Conservation (phyloP, 148 eudicot species). For the Fagopyrum tataricum region DNA sequence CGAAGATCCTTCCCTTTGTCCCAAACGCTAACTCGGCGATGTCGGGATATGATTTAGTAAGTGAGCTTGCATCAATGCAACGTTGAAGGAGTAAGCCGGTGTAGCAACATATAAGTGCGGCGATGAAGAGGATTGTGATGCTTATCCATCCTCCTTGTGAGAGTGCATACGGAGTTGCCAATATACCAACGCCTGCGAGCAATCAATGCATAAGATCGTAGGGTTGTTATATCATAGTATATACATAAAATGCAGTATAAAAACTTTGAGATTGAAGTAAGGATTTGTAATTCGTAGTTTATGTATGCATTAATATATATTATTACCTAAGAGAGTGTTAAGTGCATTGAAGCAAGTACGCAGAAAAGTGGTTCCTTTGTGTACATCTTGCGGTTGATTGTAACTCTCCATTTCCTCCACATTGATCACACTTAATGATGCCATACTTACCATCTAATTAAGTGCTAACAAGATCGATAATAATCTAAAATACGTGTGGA, state of each 20-base stretch:
- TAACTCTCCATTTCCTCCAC: too few species aligned
- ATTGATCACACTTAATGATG: too few species aligned
- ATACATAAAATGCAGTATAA: too few species aligned
- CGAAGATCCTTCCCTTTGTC: conserved; percentile 24
- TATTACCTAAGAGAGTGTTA: conserved; percentile 38
- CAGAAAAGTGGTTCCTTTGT: conserved; percentile 33
- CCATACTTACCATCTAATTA: too few species aligned
- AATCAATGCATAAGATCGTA: too few species aligned
- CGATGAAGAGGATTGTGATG: conserved; percentile 26
- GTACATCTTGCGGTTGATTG: not conserved
- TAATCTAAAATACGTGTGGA: too few species aligned
- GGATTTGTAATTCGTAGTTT: not conserved
- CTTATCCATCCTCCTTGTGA: conserved; percentile 51
- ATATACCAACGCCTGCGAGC: conserved; percentile 35
- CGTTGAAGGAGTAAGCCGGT: conserved; percentile 36
- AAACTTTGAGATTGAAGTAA: not conserved
- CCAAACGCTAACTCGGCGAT: conserved; percentile 44
- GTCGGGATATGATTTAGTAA: conserved; percentile 32
- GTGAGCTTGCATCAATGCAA: conserved; percentile 31
- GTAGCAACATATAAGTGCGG: conserved; percentile 27
- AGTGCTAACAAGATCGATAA: too few species aligned
- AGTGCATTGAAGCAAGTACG: conserved; percentile 50
- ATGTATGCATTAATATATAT: too few species aligned
- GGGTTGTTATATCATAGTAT: too few species aligned
- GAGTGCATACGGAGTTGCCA: conserved; percentile 39